Base-by-base conservation (phyloP, 2,329 filamentous ascomycete genomes). In the Allantophomopsis cytisporea region DNA sequence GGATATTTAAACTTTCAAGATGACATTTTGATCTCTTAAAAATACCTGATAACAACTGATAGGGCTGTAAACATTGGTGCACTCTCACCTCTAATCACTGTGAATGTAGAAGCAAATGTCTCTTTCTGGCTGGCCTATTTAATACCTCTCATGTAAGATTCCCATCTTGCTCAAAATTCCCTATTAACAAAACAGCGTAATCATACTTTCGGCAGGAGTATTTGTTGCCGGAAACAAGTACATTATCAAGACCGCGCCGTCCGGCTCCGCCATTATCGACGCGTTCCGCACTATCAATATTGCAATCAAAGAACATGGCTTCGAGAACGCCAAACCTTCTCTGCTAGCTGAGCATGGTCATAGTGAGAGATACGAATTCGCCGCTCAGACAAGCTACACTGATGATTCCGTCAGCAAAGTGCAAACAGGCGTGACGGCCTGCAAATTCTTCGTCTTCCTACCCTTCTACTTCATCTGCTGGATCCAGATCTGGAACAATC, bases 241-340 rank as follows among this genome's bases (percentile, higher is more conserved):
- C 6, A 80, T 83, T 45, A 54, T 69, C 39, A 61, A 64, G 18
- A 64, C 63, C 39, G 69, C 71, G 7, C 66, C 69, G 1, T 64
- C 76, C 44, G 78, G 79, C 31, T 77, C 73, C 4, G 61, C 82
- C 43, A 76, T 82, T 43, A 73, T 73, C 40, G 65, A 81, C 47
- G 72, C 76, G 13, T 81, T 84, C 65, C 71, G 67, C 47, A 71
- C 69, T 6, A 55, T 80, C 7, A 68, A 66, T 49, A 71, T 80
- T 32, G 67, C 63, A 40, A 64, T 71, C 55, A 52, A 64, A 20
- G 18, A 20, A 20, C 18, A 81, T 58, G 69, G 68, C 39, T 79
- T 81, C 51, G 74, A 80, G 60, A 73, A 70, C 39, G 71, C 66
- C 18, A 20, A 20, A 20, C 18, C 18, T 7, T 20, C 18, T 20